Percentiles rank a stretch among this genome's conserved stretches.
phyloP scores from a whole-genome alignment of 139 green algal species.

The Zygnema circumcarinatum region DNA sequence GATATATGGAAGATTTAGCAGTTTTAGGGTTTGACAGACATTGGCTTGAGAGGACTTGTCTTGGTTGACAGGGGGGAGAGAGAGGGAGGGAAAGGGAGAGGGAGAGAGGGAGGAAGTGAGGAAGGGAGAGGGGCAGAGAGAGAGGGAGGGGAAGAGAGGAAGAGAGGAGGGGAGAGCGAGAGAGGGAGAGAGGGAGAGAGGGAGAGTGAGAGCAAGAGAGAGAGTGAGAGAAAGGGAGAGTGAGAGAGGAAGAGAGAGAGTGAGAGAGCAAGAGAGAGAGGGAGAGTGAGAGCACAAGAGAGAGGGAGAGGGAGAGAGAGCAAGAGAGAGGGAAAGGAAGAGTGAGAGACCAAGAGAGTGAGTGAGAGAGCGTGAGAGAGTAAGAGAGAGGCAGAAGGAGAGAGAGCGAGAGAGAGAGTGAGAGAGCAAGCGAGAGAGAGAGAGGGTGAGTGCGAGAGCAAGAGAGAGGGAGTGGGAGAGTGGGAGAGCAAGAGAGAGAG shows the following conservation, averaged over 20 bases:
- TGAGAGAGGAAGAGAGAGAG: neutral
- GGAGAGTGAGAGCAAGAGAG: neutral
- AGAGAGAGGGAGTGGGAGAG: neutral
- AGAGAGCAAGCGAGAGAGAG: neutral
- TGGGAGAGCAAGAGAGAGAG: neutral
- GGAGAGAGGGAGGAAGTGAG: neutral
- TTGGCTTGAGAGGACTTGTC: no score
- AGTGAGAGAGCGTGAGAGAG: neutral
- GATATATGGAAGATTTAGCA: no score
- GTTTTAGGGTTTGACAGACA: no score
- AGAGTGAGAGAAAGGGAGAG: neutral
- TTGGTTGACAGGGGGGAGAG: neutral
- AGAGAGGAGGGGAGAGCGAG: neutral
- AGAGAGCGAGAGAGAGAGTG: neutral
- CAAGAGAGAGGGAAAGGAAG: neutral
- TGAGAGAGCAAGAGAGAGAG: slow-evolving; percentile 6
- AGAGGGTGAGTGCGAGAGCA: neutral
- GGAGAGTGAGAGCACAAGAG: neutral
- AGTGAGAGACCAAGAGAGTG: neutral
- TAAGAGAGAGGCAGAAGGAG: neutral
- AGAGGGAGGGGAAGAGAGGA: neutral
- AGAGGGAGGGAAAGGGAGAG: neutral
- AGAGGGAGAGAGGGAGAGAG: slow-evolving; percentile 16
- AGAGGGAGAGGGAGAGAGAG: neutral
- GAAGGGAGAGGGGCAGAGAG: neutral